phyloP scores from a whole-genome alignment of 1,284 basidiomycete genomes.

The Meripilus lineatus region DNA sequence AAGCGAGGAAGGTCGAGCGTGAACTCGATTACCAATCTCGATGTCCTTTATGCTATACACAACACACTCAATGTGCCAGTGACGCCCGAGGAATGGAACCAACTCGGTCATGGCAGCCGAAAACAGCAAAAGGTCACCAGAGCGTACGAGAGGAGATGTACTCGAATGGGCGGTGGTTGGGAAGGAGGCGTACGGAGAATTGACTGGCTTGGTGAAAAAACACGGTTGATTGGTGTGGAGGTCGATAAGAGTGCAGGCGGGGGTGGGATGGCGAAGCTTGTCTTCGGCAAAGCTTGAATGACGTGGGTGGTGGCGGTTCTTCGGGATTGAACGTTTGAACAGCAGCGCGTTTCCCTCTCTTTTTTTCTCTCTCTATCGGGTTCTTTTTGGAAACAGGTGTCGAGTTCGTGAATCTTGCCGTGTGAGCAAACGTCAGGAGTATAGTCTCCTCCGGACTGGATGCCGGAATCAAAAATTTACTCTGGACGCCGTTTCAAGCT shows the following conservation, averaged over 20 bases:
- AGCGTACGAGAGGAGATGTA: constrained; percentile 60
- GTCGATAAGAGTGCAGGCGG: constrained; percentile 42
- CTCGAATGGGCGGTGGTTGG: constrained; percentile 59
- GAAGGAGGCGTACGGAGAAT: constrained; percentile 59
- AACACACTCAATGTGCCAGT: constrained; percentile 50
- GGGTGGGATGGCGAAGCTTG: constrained; percentile 40
- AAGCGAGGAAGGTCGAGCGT: constrained; percentile 25
- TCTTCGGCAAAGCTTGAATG: constrained; percentile 40
- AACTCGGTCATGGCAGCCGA: constrained; percentile 47
- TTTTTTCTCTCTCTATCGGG: constrained; percentile 1
- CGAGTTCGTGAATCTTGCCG: too few species aligned
- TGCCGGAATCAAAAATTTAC: too few species aligned
- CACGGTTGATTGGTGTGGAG: constrained; percentile 56
- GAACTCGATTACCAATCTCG: constrained; percentile 50
- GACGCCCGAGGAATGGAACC: constrained; percentile 60
- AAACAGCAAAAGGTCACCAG: constrained; percentile 50
- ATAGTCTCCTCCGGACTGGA: too few species aligned
- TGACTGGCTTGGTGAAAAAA: constrained; percentile 63
- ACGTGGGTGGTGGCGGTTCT: too few species aligned
- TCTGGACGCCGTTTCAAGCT: too few species aligned
- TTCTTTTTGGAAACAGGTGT: not conserved
- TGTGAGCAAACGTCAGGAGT: too few species aligned
- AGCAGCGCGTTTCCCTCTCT: not conserved
- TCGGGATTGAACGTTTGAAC: too few species aligned
- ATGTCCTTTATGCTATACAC: constrained; percentile 58